Evolutionary conservation across 495 filamentous ascomycete genomes (phyloP).

Genomic region (Annulohypoxylon stygium): DNA sequence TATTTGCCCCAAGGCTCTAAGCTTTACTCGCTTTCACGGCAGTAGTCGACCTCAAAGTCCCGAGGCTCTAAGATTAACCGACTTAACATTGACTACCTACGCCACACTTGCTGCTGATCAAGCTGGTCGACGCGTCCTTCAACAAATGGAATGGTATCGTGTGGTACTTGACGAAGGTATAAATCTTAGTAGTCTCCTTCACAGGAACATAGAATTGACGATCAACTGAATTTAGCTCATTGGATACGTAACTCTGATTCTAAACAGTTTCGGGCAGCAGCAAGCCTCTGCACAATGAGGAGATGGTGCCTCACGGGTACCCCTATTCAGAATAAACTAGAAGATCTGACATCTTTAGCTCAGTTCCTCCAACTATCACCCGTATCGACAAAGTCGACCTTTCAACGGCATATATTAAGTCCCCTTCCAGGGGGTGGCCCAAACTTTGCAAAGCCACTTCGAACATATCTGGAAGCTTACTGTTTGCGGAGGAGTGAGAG

Average conservation of each 20-base stretch:
- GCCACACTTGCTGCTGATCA: constrained; percentile 25
- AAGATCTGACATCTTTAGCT: not conserved
- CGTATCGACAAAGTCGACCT: not conserved
- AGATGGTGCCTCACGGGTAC: not conserved
- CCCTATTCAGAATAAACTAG: constrained; percentile 1
- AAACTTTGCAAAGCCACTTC: not conserved
- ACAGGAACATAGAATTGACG: not conserved
- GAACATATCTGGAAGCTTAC: not conserved
- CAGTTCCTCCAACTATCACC: not conserved
- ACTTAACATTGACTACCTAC: not conserved
- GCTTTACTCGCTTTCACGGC: too few species aligned
- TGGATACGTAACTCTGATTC: not conserved
- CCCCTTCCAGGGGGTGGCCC: not conserved
- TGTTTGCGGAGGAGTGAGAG: not conserved
- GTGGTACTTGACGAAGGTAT: constrained; percentile 80
- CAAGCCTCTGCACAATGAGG: not conserved
- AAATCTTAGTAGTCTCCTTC: not conserved
- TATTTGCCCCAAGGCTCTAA: too few species aligned
- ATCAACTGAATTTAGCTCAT: not conserved
- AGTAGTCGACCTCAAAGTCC: too few species aligned
- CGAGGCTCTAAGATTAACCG: too few species aligned
- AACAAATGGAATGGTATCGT: constrained; percentile 79
- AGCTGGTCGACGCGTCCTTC: constrained; percentile 66
- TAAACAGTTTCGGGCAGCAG: not conserved
- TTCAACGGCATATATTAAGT: not conserved